These are phyloP conservation scores for Trichoderma orchidacearum DNA, from an alignment of 495 filamentous ascomycete species.

Conservation along the genomic window DNA sequence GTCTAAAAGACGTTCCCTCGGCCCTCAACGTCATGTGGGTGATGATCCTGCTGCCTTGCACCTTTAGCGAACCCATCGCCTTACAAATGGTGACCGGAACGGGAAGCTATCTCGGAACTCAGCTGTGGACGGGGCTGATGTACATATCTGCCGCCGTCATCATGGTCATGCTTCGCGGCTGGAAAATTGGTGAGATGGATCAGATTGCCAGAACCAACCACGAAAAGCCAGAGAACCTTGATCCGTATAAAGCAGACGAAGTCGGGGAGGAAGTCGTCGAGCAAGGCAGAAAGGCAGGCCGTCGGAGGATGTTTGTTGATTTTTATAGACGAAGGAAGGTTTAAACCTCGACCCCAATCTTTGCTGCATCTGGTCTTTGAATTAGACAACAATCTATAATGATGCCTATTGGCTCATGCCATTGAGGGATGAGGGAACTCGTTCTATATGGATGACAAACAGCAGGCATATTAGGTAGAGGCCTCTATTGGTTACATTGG, in stretches of 20 bases:
- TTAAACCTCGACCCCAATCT: neutral
- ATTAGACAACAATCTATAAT: too few relatives aligned
- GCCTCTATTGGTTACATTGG: too few relatives aligned
- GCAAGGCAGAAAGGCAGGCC: neutral
- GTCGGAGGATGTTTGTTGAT: neutral
- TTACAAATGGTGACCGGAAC: slow-evolving; percentile 2
- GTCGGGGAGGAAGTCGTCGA: neutral
- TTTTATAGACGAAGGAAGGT: neutral
- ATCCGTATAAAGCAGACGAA: neutral
- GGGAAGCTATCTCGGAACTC: slow-evolving; percentile 1
- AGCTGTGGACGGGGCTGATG: slow-evolving; percentile 1
- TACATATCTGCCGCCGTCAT: neutral
- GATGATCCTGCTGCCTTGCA: neutral
- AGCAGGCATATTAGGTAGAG: too few relatives aligned
- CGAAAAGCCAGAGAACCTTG: neutral
- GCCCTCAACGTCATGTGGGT: slow-evolving; percentile 1
- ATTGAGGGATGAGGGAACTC: too few relatives aligned
- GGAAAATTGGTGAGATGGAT: slow-evolving; percentile 1
- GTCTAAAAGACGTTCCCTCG: slow-evolving; percentile 10
- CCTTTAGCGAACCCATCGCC: slow-evolving; percentile 2
- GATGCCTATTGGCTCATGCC: too few relatives aligned
- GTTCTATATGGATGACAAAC: too few relatives aligned
- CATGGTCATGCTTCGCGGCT: neutral
- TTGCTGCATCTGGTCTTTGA: too few relatives aligned
- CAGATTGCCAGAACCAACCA: neutral